Conservation (phyloP, 306 rosid species). For the Arachis hypogaea region DNA sequence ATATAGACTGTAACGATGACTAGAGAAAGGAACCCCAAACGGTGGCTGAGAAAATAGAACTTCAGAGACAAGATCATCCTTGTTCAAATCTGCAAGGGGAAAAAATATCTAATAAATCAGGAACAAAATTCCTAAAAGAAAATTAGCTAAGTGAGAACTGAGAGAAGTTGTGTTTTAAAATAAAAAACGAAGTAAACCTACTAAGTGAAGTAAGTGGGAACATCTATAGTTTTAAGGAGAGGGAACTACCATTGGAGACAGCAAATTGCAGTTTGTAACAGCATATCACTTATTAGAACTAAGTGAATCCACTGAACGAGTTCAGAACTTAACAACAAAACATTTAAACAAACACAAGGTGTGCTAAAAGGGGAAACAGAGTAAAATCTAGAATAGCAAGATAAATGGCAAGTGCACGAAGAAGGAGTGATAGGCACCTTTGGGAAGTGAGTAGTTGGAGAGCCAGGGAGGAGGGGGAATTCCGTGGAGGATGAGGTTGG, state of each 20-base stretch:
- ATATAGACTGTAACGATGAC: constrained; percentile 39
- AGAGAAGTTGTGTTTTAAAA: neutral
- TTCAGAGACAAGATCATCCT: constrained; percentile 51
- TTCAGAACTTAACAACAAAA: neutral
- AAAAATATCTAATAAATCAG: neutral
- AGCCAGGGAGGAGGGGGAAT: constrained; percentile 85
- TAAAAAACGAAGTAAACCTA: neutral
- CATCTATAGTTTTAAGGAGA: neutral
- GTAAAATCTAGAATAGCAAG: neutral
- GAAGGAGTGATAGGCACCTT: constrained; percentile 42
- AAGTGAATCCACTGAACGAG: neutral
- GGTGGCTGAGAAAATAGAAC: constrained; percentile 47
- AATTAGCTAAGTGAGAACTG: constrained; percentile 22
- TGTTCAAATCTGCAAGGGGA: constrained; percentile 55
- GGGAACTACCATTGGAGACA: neutral
- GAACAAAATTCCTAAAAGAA: constrained; percentile 6
- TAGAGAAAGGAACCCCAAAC: constrained; percentile 46
- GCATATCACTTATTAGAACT: neutral
- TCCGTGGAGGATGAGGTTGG: constrained; percentile 82
- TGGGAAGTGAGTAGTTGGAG: constrained; percentile 42
- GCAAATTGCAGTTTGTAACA: constrained; percentile 1
- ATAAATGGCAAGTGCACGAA: neutral
- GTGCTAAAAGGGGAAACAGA: neutral
- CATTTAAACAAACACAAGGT: neutral
- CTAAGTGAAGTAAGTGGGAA: neutral